phyloP scores from a whole-genome alignment of 805 yeast genomes.

The Tetrapisispora phaffii region DNA sequence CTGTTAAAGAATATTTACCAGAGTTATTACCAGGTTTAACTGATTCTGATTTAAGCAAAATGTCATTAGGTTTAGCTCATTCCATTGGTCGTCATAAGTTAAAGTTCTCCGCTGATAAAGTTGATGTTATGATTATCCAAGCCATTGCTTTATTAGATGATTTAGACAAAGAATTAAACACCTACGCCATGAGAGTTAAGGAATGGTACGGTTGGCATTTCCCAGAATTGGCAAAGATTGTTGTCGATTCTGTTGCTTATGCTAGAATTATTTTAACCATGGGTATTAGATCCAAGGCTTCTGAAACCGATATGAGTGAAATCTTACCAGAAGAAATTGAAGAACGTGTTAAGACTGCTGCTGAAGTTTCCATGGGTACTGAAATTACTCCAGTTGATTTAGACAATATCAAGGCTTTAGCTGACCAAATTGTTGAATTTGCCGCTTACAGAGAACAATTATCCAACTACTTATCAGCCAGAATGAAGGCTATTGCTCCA shows the following conservation, averaged over 20 bases:
- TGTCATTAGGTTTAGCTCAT: slow-evolving; percentile 98
- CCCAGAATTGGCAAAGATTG: slow-evolving; percentile 97
- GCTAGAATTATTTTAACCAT: slow-evolving; percentile 88
- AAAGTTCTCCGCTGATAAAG: slow-evolving; percentile 96
- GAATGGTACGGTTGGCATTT: slow-evolving; percentile 99
- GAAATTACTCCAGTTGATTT: slow-evolving; percentile 91
- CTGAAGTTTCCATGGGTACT: slow-evolving; percentile 99
- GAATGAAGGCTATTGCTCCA: slow-evolving; percentile 99
- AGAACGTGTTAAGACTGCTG: slow-evolving; percentile 81
- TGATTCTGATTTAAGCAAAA: slow-evolving; percentile 74
- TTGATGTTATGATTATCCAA: slow-evolving; percentile 97
- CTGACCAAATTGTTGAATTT: slow-evolving; percentile 93
- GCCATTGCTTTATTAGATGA: slow-evolving; percentile 96
- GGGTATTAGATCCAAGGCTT: slow-evolving; percentile 90
- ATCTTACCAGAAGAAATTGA: slow-evolving; percentile 90
- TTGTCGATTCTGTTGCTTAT: slow-evolving; percentile 89
- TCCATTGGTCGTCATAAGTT: slow-evolving; percentile 97
- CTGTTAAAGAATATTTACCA: slow-evolving; percentile 88
- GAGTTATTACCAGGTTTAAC: slow-evolving; percentile 88
- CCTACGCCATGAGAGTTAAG: slow-evolving; percentile 97
- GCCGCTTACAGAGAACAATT: slow-evolving; percentile 94
- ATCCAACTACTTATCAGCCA: slow-evolving; percentile 77
- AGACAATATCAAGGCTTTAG: slow-evolving; percentile 78
- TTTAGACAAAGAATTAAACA: slow-evolving; percentile 93
- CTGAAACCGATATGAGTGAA: slow-evolving; percentile 81